Evolutionary conservation across 345 rosid genomes (phyloP), one percentile per base, ranked within the genome.

Genomic region (Corymbia maculata): DNA sequence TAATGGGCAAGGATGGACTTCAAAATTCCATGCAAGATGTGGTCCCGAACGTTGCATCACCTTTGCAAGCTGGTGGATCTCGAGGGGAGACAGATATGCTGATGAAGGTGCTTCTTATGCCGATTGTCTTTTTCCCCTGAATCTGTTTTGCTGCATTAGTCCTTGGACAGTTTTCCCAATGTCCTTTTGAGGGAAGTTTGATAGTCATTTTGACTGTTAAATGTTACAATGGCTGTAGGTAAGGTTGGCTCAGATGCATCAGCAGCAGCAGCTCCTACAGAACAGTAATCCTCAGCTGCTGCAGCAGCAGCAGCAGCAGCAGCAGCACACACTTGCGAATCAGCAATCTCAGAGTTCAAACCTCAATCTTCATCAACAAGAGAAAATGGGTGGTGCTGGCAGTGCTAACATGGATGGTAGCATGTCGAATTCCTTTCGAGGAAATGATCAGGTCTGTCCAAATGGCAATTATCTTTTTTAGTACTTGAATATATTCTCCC

Each of bases 351-450:
- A 88, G 50, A 64, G 32, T 57, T 85, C 84, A 11, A 95, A 92
- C 89, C 97, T 93, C 86, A 95, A 92, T 90, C 88, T 95, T 91
- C 97, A 94, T 87, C 98, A 92, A 79, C 99, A 95, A 93, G 99
- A 97, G 88, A 98, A 98, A 93, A 87, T 95, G 93, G 98, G 98
- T 52, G 94, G 95, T 59, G 89, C 93, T 68, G 95, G 95, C 85
- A 94, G 96, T 90, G 95, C 94, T 64, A 90, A 92, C 7, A 90
- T 94, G 89, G 99, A 97, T 93, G 97, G 98, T 75, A 93, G 93
- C 94, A 92, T 97, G 92, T 95, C 99, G 57, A 98, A 98, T 91
- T 95, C 99, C 17, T 97, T 96, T 91, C 94, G 97, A 89, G 99
- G 98, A 94, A 98, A 94, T 89, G 99, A 98, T 88, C 99, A 98